A percentile compares a stretch with the other conserved stretches of the same genome.
These are phyloP conservation scores for Citeromyces hawaiiensis DNA, from an alignment of 1,139 yeast genomes.

Conservation along the genomic window DNA sequence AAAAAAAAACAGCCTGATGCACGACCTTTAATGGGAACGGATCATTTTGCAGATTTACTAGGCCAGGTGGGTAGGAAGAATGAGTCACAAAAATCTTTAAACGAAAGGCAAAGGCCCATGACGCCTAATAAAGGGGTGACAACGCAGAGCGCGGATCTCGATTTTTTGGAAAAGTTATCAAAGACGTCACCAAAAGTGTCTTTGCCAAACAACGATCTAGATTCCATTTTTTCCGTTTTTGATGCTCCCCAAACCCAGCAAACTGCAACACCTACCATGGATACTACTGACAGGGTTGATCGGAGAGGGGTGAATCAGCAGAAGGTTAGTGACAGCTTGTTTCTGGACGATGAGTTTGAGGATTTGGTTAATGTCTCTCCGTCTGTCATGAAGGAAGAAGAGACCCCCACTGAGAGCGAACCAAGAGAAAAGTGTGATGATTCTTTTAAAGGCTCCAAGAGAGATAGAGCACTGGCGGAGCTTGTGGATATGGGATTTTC, in stretches of 20 bases:
- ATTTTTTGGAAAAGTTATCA: neutral
- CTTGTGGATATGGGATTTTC: constrained; percentile 73
- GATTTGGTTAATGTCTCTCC: too few relatives aligned
- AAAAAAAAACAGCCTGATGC: neutral
- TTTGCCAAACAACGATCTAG: neutral
- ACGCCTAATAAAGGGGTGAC: neutral
- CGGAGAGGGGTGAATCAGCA: too few relatives aligned
- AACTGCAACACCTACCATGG: too few relatives aligned
- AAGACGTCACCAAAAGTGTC: neutral
- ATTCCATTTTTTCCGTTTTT: neutral
- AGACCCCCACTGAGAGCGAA: neutral
- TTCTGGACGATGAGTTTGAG: neutral
- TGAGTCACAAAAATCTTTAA: neutral
- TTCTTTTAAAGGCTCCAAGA: too few relatives aligned
- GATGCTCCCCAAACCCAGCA: neutral
- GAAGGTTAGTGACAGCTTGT: neutral
- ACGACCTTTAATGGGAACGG: neutral
- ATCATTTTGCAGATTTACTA: neutral
- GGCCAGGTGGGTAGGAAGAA: neutral
- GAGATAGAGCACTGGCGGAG: constrained; percentile 53
- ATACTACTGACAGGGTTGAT: neutral
- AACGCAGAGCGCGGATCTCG: neutral
- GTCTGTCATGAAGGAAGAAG: too few relatives aligned
- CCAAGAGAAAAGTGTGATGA: too few relatives aligned
- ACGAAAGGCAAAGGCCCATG: neutral